These are phyloP conservation scores for Hemisphaericaspora xylanilytica DNA, from an alignment of 1,139 yeast genomes.

Conservation along the genomic window DNA sequence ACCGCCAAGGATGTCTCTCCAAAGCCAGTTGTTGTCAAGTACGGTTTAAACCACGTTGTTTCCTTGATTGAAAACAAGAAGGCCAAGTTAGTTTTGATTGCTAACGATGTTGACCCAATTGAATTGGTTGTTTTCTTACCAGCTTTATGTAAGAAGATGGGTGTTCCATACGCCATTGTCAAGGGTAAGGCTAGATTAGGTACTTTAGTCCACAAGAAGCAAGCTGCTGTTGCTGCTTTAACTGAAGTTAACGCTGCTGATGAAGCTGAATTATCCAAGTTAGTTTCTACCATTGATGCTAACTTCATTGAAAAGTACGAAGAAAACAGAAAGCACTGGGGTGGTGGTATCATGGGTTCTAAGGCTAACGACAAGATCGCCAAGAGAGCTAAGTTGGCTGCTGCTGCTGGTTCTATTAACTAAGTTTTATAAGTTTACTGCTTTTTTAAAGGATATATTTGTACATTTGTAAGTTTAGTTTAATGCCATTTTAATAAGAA, in stretches of 20 bases:
- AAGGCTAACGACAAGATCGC: constrained; percentile 77
- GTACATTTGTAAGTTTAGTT: constrained; percentile 6
- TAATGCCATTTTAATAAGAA: constrained; percentile 1
- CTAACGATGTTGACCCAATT: constrained; percentile 97
- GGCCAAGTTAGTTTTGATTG: constrained; percentile 92
- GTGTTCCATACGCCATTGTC: constrained; percentile 95
- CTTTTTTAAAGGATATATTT: constrained; percentile 1
- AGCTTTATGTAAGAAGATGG: constrained; percentile 98
- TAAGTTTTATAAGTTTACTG: constrained; percentile 4
- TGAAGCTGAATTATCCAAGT: constrained; percentile 89
- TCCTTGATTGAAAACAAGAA: constrained; percentile 95
- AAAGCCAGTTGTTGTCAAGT: constrained; percentile 92
- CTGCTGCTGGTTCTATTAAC: constrained; percentile 15
- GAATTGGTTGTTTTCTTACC: constrained; percentile 95
- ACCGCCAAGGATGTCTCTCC: constrained; percentile 91
- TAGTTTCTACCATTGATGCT: constrained; percentile 87
- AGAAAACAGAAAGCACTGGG: constrained; percentile 97
- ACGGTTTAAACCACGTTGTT: constrained; percentile 97
- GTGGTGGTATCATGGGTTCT: constrained; percentile 97
- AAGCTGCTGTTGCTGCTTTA: constrained; percentile 94
- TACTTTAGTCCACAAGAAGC: constrained; percentile 93
- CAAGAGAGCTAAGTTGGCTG: constrained; percentile 44
- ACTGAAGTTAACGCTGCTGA: constrained; percentile 93
- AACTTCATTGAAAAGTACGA: constrained; percentile 93
- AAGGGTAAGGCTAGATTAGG: constrained; percentile 99